Evolutionary conservation across 305 asterid species (phyloP).

Genomic region (Ilex paraguariensis): DNA sequence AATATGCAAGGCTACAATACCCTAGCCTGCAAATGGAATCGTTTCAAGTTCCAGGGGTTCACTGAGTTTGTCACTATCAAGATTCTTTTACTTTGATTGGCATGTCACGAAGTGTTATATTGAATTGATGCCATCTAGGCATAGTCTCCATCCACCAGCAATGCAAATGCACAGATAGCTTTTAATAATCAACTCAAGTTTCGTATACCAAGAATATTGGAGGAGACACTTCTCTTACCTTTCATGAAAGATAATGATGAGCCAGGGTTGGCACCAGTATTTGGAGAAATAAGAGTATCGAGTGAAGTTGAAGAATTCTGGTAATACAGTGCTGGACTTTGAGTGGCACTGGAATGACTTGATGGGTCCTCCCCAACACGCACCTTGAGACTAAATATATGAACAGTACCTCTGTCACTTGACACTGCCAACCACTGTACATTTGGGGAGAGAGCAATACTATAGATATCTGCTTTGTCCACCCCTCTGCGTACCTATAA

Average conservation of each 20-base stretch:
- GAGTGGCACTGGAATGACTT: slow-evolving; percentile 37
- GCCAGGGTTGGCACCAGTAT: slow-evolving; percentile 73
- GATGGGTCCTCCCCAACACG: slow-evolving; percentile 63
- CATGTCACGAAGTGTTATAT: too few species aligned
- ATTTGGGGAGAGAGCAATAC: slow-evolving; percentile 80
- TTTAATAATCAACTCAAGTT: background rate
- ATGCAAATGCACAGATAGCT: background rate
- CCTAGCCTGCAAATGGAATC: too few species aligned
- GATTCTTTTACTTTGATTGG: background rate
- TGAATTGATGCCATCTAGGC: too few species aligned
- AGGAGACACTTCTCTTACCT: slow-evolving; percentile 38
- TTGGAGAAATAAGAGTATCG: slow-evolving; percentile 70
- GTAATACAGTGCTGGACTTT: slow-evolving; percentile 36
- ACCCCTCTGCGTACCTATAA: slow-evolving; percentile 88
- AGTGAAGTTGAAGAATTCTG: slow-evolving; percentile 66
- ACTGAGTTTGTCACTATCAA: background rate
- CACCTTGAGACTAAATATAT: slow-evolving; percentile 84
- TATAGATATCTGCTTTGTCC: slow-evolving; percentile 75
- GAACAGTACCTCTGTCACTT: slow-evolving; percentile 90
- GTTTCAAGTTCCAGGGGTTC: background rate
- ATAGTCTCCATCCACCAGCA: background rate
- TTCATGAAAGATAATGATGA: slow-evolving; percentile 90
- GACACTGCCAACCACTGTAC: slow-evolving; percentile 91
- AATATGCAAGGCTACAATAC: background rate
- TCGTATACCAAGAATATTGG: background rate